These are phyloP conservation scores for Auriscalpium vulgare DNA, from an alignment of 768 basidiomycete species.

Conservation along the genomic window DNA sequence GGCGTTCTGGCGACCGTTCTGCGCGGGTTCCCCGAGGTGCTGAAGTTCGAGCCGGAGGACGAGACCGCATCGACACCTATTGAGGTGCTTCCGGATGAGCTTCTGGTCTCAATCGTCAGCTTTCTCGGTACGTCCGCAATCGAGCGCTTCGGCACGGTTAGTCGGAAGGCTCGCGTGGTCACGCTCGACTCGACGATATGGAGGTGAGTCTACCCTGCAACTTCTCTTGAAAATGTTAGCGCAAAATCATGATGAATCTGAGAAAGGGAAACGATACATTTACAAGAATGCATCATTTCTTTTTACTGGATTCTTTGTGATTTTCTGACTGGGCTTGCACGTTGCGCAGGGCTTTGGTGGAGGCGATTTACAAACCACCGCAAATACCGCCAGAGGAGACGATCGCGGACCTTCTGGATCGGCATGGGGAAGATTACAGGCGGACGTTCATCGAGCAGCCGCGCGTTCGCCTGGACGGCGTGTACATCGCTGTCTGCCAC, in stretches of 20 bases:
- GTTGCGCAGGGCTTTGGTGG: conserved; percentile 49
- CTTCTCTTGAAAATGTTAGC: background rate
- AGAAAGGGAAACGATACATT: background rate
- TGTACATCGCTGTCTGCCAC: conserved; percentile 89
- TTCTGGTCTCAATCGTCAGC: conserved; percentile 60
- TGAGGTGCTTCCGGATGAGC: conserved; percentile 63
- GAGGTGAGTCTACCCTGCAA: conserved; percentile 42
- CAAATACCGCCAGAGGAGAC: conserved; percentile 52
- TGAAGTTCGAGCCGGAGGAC: conserved; percentile 62
- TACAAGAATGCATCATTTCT: background rate
- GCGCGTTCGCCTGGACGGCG: conserved; percentile 76
- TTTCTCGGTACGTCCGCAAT: conserved; percentile 58
- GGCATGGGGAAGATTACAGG: conserved; percentile 60
- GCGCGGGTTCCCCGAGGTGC: conserved; percentile 35
- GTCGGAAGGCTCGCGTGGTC: conserved; percentile 66
- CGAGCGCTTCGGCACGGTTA: conserved; percentile 70
- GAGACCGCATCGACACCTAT: conserved; percentile 52
- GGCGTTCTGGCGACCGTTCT: conserved; percentile 42
- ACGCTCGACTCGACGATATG: conserved; percentile 65
- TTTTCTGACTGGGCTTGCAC: conserved; percentile 4
- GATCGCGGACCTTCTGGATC: conserved; percentile 39
- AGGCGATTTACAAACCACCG: conserved; percentile 62
- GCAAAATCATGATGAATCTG: background rate
- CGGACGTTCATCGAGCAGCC: conserved; percentile 79
- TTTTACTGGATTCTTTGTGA: background rate